Conservation (phyloP, 2,329 filamentous ascomycete genomes). For the Alternaria sp. region DNA sequence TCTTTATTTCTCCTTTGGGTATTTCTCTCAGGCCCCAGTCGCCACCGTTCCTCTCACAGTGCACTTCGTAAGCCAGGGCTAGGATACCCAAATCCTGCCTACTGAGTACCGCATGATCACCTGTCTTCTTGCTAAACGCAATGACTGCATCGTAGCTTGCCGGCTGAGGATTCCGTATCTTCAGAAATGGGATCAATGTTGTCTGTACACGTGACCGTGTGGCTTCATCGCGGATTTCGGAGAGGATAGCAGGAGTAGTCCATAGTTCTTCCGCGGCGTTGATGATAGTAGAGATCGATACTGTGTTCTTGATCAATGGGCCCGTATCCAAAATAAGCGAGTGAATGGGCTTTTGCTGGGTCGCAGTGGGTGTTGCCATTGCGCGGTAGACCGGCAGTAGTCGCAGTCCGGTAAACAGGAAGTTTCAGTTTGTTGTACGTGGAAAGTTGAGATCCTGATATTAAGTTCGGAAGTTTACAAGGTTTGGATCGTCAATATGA, state of each 20-base stretch:
- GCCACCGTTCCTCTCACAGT: constrained; percentile 87
- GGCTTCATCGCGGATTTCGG: constrained; percentile 84
- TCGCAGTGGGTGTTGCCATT: constrained; percentile 13
- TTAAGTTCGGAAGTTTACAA: not conserved
- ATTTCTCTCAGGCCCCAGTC: constrained; percentile 82
- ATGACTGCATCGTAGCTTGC: constrained; percentile 80
- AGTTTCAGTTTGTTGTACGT: not conserved
- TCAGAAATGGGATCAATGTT: constrained; percentile 83
- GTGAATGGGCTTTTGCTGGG: constrained; percentile 71
- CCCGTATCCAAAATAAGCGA: constrained; percentile 89
- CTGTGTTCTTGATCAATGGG: constrained; percentile 92
- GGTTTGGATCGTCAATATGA: not conserved
- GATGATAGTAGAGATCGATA: constrained; percentile 81
- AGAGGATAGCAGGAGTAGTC: constrained; percentile 83
- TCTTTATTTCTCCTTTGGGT: constrained; percentile 79
- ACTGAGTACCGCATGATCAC: constrained; percentile 87
- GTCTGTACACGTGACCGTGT: constrained; percentile 84
- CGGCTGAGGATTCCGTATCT: constrained; percentile 73
- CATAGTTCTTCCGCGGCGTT: constrained; percentile 68
- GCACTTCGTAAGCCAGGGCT: constrained; percentile 91
- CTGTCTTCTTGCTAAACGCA: constrained; percentile 87
- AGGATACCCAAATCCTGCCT: constrained; percentile 87
- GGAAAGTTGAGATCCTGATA: not conserved
- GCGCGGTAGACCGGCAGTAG: not conserved
- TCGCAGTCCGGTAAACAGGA: not conserved